Evolutionary conservation across 108 stramenopile species (phyloP).

Genomic region (Nannochloropsis granulata): DNA sequence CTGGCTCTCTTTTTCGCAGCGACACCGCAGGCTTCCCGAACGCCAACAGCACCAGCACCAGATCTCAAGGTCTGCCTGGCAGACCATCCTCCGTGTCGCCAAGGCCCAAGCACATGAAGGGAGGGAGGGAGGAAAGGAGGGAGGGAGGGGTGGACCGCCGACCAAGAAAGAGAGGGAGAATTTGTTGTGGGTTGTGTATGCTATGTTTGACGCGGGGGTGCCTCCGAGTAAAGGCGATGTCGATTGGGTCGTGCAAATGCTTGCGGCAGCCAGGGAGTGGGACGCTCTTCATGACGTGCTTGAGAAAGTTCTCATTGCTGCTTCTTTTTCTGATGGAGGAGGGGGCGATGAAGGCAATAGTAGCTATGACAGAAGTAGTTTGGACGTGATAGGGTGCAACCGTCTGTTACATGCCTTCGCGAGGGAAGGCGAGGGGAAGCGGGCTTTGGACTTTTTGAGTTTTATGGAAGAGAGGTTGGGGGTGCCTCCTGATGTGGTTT

Average conservation of each 20-base stretch:
- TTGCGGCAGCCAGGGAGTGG: background rate
- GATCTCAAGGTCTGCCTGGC: background rate
- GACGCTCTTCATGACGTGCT: background rate
- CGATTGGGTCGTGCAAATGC: background rate
- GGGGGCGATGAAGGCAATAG: background rate
- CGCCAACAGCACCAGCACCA: background rate
- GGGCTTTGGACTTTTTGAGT: background rate
- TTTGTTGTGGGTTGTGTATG: background rate
- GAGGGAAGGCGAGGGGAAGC: background rate
- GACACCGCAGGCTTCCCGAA: too few species aligned
- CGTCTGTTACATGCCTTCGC: background rate
- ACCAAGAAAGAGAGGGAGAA: background rate
- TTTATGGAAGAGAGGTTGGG: background rate
- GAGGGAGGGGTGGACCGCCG: background rate
- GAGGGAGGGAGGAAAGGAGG: background rate
- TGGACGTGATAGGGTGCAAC: background rate
- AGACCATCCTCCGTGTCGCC: background rate
- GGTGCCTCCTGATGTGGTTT: background rate
- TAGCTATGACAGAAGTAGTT: background rate
- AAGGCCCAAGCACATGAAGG: background rate
- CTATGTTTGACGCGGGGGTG: background rate
- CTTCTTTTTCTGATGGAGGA: background rate
- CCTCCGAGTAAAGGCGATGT: background rate
- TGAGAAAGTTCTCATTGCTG: background rate
- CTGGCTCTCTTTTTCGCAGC: too few species aligned